Conservation (phyloP, 805 yeast genomes). For the Schizosaccharomyces osmophilus region DNA sequence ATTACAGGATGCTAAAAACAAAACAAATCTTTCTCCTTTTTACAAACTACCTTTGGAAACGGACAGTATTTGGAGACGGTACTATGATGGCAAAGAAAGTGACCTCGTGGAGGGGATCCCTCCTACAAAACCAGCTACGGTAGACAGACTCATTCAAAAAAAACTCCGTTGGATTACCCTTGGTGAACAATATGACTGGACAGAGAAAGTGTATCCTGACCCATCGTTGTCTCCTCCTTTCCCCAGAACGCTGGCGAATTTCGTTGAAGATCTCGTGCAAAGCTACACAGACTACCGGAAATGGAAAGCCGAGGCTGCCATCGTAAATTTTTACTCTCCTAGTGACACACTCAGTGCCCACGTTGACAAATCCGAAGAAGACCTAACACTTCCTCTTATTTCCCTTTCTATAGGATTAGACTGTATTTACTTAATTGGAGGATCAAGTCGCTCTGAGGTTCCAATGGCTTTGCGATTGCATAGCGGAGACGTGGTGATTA, state of each 20-base stretch:
- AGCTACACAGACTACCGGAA: background rate
- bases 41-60: background rate
- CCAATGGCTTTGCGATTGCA: constrained; percentile 17
- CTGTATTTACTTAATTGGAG: background rate
- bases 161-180: constrained; percentile 23
- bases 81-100: background rate
- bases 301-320: constrained; percentile 9
- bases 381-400: constrained; percentile 2
- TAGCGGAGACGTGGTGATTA: constrained; percentile 19
- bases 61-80: background rate
- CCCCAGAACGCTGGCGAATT: constrained; percentile 7
- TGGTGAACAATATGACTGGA: constrained; percentile 25
- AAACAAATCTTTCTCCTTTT: constrained; percentile 1
- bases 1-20: background rate
- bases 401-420: constrained; percentile 1
- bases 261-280: background rate
- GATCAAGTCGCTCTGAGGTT: constrained; percentile 5
- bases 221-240: constrained; percentile 11
- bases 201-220: constrained; percentile 18
- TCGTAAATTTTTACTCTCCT: constrained; percentile 20
- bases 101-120: background rate
- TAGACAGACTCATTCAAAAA: background rate
- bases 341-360: constrained; percentile 22
- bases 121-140: background rate
- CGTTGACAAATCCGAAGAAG: constrained; percentile 19